Evolutionary conservation across 1,284 basidiomycete genomes (phyloP), one percentile per base, ranked within the genome.

Genomic region (Ceratobasidium sp.): DNA sequence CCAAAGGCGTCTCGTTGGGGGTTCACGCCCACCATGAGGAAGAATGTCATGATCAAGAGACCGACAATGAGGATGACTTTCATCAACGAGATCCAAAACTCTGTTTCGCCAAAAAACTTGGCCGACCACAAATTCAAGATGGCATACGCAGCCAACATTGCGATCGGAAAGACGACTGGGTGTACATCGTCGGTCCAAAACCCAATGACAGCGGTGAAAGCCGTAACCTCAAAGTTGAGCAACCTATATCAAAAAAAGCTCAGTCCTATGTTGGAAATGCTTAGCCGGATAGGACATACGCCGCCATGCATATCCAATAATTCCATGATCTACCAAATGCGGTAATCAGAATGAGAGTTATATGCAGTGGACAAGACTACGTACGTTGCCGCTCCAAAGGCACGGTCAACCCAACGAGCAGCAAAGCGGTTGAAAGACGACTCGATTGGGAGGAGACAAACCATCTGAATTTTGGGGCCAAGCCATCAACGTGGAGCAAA

Each of bases 401-500:
- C 53, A 25, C 56, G 35, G 58, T 70, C 69, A 13, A 70, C 69
- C 58, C 58, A 70, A 7, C 69, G 49, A n/a, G 49, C 34, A 8
- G 69, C 69, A 67, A 70, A 70, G 3, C 69, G 69, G 25, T 49
- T 70, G 55, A 70, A 70, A 40, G 57, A 64, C 32, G 58, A 64
- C 65, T 70, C 69, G 22, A 70, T 70, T 25, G 69, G 69, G 8
- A 70, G 62, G 15, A 58, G 32, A 58, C 57, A 70, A 29, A 70
- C 69, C 69, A 70, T 70, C 60, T 65, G 45, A 47, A 12, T n/a
- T n/a, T 43, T 40, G n/a, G 29, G 49, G 49, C 17, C 43, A 65
- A 53, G 38, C 49, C 42, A 52, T 32, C 52, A 22, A 35, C 8
- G n/a, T 35, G 34, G 22, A 52, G n/a, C 49, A 20, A 22, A 12